Evolutionary conservation across 768 basidiomycete species (phyloP).

Genomic region (Fibroporia radiculosa): DNA sequence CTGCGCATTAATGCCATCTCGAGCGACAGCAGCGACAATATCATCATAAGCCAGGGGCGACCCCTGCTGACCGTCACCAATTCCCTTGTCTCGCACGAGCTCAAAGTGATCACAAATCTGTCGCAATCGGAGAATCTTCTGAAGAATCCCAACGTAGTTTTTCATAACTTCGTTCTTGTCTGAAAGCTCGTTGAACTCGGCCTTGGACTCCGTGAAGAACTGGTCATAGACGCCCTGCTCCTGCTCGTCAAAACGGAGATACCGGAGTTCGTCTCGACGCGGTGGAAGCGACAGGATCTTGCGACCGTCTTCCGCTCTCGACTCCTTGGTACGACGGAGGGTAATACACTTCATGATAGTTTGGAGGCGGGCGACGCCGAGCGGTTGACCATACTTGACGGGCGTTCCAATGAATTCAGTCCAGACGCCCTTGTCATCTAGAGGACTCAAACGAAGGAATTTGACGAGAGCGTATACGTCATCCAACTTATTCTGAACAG

Average conservation of each 20-base stretch:
- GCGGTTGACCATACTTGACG: constrained; percentile 83
- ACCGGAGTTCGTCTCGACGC: constrained; percentile 81
- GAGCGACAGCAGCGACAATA: constrained; percentile 63
- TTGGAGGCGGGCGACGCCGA: constrained; percentile 90
- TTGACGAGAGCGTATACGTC: constrained; percentile 97
- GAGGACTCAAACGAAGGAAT: constrained; percentile 85
- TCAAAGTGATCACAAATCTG: constrained; percentile 98
- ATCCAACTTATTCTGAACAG: constrained; percentile 98
- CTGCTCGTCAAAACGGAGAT: constrained; percentile 73
- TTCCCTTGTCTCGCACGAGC: constrained; percentile 59
- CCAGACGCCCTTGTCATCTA: constrained; percentile 92
- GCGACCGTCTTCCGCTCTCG: constrained; percentile 70
- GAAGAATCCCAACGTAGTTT: constrained; percentile 96
- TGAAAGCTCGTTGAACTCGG: constrained; percentile 82
- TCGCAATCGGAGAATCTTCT: constrained; percentile 90
- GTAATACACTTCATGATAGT: constrained; percentile 97
- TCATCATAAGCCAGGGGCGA: constrained; percentile 64
- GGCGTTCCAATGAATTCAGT: constrained; percentile 88
- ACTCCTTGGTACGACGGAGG: constrained; percentile 92
- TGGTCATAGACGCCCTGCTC: constrained; percentile 85
- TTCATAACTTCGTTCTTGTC: constrained; percentile 93
- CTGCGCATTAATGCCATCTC: constrained; percentile 67
- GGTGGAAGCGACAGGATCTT: constrained; percentile 84
- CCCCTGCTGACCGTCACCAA: constrained; percentile 47
- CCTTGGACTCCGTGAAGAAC: constrained; percentile 85